phyloP scores from a whole-genome alignment of 768 basidiomycete species.

The Hypholoma sublateritium region DNA sequence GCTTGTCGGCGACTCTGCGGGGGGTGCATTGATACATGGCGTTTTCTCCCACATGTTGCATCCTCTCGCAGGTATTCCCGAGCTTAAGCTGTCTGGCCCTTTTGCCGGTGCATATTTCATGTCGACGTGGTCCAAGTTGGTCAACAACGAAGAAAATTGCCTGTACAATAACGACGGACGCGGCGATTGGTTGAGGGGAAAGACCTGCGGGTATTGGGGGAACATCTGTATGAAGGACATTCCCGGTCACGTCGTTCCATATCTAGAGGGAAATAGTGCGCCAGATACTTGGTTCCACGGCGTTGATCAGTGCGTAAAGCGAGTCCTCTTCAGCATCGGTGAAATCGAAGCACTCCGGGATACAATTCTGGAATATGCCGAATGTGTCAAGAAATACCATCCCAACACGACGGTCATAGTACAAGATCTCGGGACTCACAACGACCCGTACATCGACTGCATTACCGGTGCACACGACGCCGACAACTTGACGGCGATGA shows the following conservation, averaged over 20 bases:
- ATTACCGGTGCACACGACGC: conserved; percentile 16
- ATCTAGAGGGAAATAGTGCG: neutral
- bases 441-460: conserved; percentile 35
- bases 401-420: conserved; percentile 19
- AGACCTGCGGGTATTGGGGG: conserved; percentile 18
- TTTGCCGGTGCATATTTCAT: conserved; percentile 28
- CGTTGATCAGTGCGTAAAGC: conserved; percentile 1
- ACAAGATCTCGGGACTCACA: conserved; percentile 34
- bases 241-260: conserved; percentile 12
- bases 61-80: conserved; percentile 18
- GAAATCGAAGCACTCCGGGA: neutral
- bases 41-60: conserved; percentile 31
- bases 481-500: conserved; percentile 23
- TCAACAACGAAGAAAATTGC: conserved; percentile 16
- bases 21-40: conserved; percentile 30
- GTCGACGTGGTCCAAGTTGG: conserved; percentile 38
- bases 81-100: conserved; percentile 14
- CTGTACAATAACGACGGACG: conserved; percentile 13
- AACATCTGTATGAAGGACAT: conserved; percentile 13
- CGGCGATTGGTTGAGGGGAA: conserved; percentile 22
- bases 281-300: neutral
- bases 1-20: conserved; percentile 35
- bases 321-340: neutral
- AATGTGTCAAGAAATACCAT: neutral
- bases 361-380: neutral